Base-by-base conservation (phyloP, 805 yeast species). In the Hagleromyces aurorensis region DNA sequence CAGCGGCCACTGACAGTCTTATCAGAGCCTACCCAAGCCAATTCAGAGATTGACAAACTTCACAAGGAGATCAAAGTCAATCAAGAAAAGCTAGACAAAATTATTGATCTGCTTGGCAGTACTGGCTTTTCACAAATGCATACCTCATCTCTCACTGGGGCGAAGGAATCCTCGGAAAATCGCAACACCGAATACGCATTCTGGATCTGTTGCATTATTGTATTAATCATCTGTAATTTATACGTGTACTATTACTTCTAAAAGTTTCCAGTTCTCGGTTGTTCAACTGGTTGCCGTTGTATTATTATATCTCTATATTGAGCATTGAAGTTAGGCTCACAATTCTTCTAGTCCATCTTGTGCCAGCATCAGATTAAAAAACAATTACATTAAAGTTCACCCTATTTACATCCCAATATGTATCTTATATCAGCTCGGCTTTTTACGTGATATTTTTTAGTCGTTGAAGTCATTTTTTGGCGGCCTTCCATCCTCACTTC, bases 401-500 rank as follows among this genome's bases (percentile, higher is more conserved):
- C 13, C 19, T 34, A 27, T 27, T 29, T 29, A 31, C 33, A 28
- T 17, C n/a, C n/a, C n/a, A n/a, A n/a, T 12, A 21, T 13, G 13
- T 19, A 17, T 21, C 15, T 16, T 16, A 6, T n/a, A 25, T 25
- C 14, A 23, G 7, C 18, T 16, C 25, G 15, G 19, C 11, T 17
- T 9, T 16, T 17, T 11, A 13, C 5, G 16, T 11, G 22, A 15
- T 23, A 9, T 9, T 10, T 12, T 19, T 53, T 45, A 71, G 24
- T 67, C 69, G 49, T 86, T 93, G 58, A 86, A 91, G 61, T 91
- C 97, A 50, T 82, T 78, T 26, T 66, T 52, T 12, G 97, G 96
- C 14, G 97, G 96, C 27, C 71, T 70, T 3, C 78, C 76, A 51
- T 78, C 70, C 43, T 86, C 96, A 45, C 82, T 75, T 44, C 87